Evolutionary conservation across 202 grass and related monocot genomes (phyloP).

Genomic region (Zizania palustris): DNA sequence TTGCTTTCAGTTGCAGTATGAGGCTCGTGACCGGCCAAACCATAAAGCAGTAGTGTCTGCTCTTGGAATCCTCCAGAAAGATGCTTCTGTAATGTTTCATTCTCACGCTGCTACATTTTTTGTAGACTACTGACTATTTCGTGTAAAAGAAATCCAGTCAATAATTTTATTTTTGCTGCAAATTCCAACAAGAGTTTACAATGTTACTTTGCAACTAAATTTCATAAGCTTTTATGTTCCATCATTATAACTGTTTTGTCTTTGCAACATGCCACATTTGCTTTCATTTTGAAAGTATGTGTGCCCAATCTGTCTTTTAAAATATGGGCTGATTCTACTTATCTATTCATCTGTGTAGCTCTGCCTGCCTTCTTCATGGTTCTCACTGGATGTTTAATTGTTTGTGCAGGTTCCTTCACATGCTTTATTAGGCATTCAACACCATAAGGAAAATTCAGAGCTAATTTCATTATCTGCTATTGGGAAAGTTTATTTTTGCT

Average conservation of each 20-base stretch:
- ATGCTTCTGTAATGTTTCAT: constrained; percentile 65
- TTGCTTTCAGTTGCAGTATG: constrained; percentile 48
- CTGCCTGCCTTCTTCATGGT: constrained; percentile 6
- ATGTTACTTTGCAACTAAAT: constrained; percentile 22
- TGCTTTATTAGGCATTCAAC: constrained; percentile 59
- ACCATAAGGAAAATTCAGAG: constrained; percentile 38
- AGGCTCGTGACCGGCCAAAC: constrained; percentile 85
- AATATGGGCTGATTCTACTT: neutral
- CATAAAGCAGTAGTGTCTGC: constrained; percentile 68
- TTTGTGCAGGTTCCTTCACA: constrained; percentile 60
- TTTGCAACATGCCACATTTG: constrained; percentile 17
- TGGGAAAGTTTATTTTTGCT: constrained; percentile 75
- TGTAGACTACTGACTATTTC: constrained; percentile 11
- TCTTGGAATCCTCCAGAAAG: constrained; percentile 81
- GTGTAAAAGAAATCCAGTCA: constrained; percentile 14
- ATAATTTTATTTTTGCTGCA: constrained; percentile 21
- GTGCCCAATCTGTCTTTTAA: neutral
- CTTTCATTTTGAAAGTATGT: neutral
- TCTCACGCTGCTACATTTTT: constrained; percentile 28
- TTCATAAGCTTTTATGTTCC: constrained; percentile 8
- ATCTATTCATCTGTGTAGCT: neutral
- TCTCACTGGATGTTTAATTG: constrained; percentile 29
- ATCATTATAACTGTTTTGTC: constrained; percentile 16
- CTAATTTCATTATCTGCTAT: constrained; percentile 51
- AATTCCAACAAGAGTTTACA: neutral